Base-by-base conservation (phyloP, 192 early-diverging fungal species). In the Mortierella claussenii region DNA sequence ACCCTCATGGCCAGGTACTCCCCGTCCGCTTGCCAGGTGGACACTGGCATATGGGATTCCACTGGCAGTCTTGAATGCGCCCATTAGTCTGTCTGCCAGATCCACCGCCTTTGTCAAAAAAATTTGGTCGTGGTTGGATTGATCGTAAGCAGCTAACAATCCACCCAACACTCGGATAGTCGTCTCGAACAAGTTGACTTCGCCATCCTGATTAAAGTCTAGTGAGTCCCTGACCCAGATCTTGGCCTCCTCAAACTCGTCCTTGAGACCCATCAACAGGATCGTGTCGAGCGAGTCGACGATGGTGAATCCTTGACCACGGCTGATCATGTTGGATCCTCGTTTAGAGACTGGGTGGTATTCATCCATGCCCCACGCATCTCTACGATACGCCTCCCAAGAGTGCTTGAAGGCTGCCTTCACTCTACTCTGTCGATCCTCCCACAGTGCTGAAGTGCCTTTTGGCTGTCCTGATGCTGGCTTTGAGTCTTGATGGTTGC, bases 151-250 rank as follows among this genome's bases (percentile, higher is more conserved):
- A 34, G 89, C 87, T 21, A 98, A 78, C 3, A 96, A 62, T 4
- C 94, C 95, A 33, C 95, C 96, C 8, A 97, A 76, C 11, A 94
- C 91, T 20, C 95, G 85, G 60, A 96, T 95, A 1, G 91, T 93
- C 21, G 91, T 93, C 80, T 97, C 96, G 73, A 96, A 95, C 32
- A 95, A 71, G 62, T 88, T 89, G 30, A 91, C 86, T 51, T 88
- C 80, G 18, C 86, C 89, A 60, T 89, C 66, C 49, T 90, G 85
- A 54, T 90, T 81, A 80, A 90, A 95, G 31, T 86, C 78, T 1
- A 97, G 66, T 23, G 79, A 68, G 2, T 65, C 81, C 0, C 47
- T 55, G 12, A 96, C 86, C 88, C 88, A 92, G 40, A 74, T 78
- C 18, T 86, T 82, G 9, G 91, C 92, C 54, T 90, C 81, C 13